phyloP scores from a whole-genome alignment of 2,329 filamentous ascomycete genomes.

The Coleophoma eucalyptorum region DNA sequence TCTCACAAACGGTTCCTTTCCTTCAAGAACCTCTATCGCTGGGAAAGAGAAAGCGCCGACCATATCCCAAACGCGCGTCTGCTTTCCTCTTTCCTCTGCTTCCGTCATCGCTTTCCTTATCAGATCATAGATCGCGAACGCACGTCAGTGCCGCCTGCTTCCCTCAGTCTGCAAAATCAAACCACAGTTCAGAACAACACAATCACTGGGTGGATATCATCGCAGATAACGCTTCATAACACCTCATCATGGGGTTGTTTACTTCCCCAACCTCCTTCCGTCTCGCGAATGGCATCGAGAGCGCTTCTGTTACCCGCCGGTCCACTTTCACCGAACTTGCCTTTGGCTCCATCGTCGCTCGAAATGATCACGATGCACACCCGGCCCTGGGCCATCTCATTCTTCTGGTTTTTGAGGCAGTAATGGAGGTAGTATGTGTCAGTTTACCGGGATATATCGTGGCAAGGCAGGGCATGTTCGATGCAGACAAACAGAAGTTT shows the following conservation, averaged over 20 bases:
- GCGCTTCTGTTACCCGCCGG: conserved; percentile 15
- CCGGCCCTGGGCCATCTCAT: conserved; percentile 38
- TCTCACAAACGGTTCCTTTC: too few relatives aligned
- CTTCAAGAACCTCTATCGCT: too few relatives aligned
- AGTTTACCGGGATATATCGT: conserved; percentile 92
- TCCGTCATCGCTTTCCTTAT: too few relatives aligned
- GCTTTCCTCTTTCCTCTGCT: too few relatives aligned
- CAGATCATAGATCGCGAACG: too few relatives aligned
- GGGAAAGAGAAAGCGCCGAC: too few relatives aligned
- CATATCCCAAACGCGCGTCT: too few relatives aligned
- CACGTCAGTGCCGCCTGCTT: too few relatives aligned
- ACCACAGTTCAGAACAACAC: not conserved
- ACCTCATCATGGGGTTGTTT: conserved; percentile 35
- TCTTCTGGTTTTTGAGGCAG: conserved; percentile 77
- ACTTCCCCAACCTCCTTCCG: conserved; percentile 43
- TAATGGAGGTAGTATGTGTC: conserved; percentile 92
- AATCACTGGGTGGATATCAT: not conserved
- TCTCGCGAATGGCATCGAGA: conserved; percentile 26
- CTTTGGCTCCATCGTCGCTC: conserved; percentile 13
- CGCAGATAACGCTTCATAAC: not conserved
- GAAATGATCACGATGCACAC: conserved; percentile 28
- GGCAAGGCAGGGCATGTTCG: conserved; percentile 86
- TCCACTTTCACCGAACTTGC: conserved; percentile 17
- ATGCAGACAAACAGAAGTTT: conserved; percentile 94
- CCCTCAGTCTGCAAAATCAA: too few relatives aligned